Evolutionary conservation across 192 early-diverging fungal species (phyloP).

Genomic region (Dispira simplex): DNA sequence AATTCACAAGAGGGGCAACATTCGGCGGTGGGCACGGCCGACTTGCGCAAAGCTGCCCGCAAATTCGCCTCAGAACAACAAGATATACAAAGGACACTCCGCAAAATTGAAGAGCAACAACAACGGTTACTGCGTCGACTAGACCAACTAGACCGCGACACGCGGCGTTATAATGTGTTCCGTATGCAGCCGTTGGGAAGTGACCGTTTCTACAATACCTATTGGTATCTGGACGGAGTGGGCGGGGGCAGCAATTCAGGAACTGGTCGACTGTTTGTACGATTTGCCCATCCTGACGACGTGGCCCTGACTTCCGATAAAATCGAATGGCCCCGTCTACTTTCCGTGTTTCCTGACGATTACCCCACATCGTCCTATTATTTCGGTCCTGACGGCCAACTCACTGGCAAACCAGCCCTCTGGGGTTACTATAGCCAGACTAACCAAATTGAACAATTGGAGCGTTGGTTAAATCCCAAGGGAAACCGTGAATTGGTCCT

Average conservation of each 20-base stretch:
- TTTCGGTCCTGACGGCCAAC: background rate
- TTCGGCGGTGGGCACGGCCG: conserved; percentile 14
- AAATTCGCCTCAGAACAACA: conserved; percentile 28
- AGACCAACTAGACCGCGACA: conserved; percentile 55
- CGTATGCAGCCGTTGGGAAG: conserved; percentile 58
- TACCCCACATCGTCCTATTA: background rate
- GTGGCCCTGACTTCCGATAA: background rate
- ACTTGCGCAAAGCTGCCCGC: conserved; percentile 10
- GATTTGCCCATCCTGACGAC: conserved; percentile 31
- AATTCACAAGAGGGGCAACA: conserved; percentile 26
- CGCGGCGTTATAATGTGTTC: conserved; percentile 41
- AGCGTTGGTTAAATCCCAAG: conserved; percentile 59
- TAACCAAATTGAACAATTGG: conserved; percentile 45
- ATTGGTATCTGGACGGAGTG: conserved; percentile 82
- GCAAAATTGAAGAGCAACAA: conserved; percentile 17
- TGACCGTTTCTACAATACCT: conserved; percentile 76
- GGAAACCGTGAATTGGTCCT: conserved; percentile 60
- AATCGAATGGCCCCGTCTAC: conserved; percentile 14
- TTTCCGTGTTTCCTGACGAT: background rate
- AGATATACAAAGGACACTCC: conserved; percentile 32
- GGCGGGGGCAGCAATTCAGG: conserved; percentile 35
- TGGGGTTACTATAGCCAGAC: conserved; percentile 35
- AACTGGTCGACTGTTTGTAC: conserved; percentile 43
- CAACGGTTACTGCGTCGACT: conserved; percentile 11
- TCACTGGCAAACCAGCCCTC: conserved; percentile 10